Percentiles rank a stretch among this genome's conserved stretches.
These are phyloP conservation scores for Oropetium thomaeum DNA, from an alignment of 176 grass and related monocot species.

Conservation along the genomic window DNA sequence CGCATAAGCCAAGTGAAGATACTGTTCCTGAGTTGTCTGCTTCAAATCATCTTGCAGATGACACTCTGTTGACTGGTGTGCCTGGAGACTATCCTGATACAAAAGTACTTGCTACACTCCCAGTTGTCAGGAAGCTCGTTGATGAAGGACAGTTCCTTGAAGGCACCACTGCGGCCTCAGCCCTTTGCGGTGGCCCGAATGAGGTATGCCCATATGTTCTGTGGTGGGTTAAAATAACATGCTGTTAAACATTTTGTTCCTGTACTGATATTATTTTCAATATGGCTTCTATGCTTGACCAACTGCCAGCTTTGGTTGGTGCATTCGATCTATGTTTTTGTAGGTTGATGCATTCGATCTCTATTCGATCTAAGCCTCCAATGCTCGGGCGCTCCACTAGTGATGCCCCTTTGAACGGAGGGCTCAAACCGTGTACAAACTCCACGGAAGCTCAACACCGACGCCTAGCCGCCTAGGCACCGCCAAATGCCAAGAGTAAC, in stretches of 20 bases:
- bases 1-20: neutral
- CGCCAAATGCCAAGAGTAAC: too few species aligned
- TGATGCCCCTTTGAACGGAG: too few species aligned
- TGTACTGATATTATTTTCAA: neutral
- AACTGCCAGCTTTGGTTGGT: neutral
- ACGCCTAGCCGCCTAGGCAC: too few species aligned
- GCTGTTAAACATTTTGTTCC: neutral
- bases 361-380: too few species aligned
- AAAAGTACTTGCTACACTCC: conserved; percentile 36
- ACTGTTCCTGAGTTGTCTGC: neutral
- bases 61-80: conserved; percentile 53
- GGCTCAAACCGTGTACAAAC: too few species aligned
- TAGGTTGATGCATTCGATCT: too few species aligned
- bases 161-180: conserved; percentile 44
- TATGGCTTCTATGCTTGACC: neutral
- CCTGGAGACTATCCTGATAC: conserved; percentile 60
- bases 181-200: conserved; percentile 36
- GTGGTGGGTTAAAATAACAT: neutral
- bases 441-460: too few species aligned
- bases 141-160: conserved; percentile 43
- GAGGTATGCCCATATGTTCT: conserved; percentile 40
- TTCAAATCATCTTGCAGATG: conserved; percentile 30
- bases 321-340: too few species aligned
- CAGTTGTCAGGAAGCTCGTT: conserved; percentile 60
- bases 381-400: too few species aligned